Conservation (phyloP, 441 rosid species). For the Euphorbia schlechtendalii region DNA sequence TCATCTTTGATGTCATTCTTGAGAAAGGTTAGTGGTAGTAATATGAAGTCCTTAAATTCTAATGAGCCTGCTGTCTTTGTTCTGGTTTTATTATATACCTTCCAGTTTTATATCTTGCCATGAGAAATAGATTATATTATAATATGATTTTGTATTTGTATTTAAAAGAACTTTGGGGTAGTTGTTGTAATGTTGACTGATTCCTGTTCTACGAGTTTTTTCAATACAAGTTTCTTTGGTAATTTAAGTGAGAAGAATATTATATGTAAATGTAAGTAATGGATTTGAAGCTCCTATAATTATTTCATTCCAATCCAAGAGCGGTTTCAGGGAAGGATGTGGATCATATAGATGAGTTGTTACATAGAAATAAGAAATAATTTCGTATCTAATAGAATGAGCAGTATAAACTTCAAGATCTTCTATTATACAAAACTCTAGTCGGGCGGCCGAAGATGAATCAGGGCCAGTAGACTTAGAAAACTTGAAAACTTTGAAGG, state of each 20-base stretch:
- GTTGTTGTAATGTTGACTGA: background rate
- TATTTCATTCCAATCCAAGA: background rate
- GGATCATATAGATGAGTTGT: background rate
- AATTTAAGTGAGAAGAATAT: background rate
- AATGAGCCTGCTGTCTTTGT: background rate
- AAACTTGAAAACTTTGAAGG: too few relatives aligned
- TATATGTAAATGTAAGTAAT: background rate
- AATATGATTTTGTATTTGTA: background rate
- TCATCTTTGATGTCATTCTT: conserved; percentile 91
- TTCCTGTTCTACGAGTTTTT: background rate
- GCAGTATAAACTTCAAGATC: background rate
- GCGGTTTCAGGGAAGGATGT: background rate
- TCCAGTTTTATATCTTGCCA: background rate
- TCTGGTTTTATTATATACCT: background rate
- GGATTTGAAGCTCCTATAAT: background rate
- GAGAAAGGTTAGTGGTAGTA: conserved; percentile 52
- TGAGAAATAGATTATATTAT: background rate
- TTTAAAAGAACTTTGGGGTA: background rate
- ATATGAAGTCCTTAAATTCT: conserved; percentile 11
- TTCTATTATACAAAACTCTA: too few relatives aligned
- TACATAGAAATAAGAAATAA: background rate
- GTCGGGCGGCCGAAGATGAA: too few relatives aligned
- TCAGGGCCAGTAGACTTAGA: too few relatives aligned
- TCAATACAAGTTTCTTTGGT: background rate
- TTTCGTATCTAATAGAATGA: background rate